Conservation (phyloP, 2,329 filamentous ascomycete species). For the Beauveria bassiana region DNA sequence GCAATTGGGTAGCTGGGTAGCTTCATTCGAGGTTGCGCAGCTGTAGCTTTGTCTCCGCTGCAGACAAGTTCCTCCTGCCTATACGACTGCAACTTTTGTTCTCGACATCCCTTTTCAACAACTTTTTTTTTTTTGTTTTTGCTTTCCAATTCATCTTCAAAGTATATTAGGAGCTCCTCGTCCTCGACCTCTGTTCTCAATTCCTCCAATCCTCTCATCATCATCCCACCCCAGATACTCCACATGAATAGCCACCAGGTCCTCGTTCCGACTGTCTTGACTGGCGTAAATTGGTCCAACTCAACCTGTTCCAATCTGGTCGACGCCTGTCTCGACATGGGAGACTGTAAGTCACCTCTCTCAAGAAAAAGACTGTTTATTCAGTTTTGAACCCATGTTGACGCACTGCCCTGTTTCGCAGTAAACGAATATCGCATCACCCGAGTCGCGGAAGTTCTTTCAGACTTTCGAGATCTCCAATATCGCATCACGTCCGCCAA, state of each 20-base stretch:
- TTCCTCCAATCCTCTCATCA: not conserved
- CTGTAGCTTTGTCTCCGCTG: not conserved
- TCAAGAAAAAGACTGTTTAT: not conserved
- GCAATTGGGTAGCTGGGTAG: not conserved
- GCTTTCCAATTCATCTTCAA: not conserved
- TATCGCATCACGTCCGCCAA: constrained; percentile 53
- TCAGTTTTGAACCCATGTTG: not conserved
- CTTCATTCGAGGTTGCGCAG: not conserved
- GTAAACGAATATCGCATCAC: constrained; percentile 53
- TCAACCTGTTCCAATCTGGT: not conserved
- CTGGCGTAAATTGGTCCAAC: not conserved
- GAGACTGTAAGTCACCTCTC: not conserved
- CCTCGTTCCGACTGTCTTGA: not conserved
- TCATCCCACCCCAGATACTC: not conserved
- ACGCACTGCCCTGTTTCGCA: constrained; percentile 21
- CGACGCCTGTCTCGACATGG: not conserved
- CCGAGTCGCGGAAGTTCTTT: constrained; percentile 54
- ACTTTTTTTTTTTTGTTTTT: no score
- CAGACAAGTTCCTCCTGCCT: not conserved
- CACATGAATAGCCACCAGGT: constrained; percentile 7
- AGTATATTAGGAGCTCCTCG: not conserved
- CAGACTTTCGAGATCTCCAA: constrained; percentile 55
- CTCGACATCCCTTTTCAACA: not conserved
- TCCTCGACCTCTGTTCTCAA: not conserved
- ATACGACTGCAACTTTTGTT: not conserved